Conservation (phyloP, 495 filamentous ascomycete species). For the Trichoderma reesei region DNA sequence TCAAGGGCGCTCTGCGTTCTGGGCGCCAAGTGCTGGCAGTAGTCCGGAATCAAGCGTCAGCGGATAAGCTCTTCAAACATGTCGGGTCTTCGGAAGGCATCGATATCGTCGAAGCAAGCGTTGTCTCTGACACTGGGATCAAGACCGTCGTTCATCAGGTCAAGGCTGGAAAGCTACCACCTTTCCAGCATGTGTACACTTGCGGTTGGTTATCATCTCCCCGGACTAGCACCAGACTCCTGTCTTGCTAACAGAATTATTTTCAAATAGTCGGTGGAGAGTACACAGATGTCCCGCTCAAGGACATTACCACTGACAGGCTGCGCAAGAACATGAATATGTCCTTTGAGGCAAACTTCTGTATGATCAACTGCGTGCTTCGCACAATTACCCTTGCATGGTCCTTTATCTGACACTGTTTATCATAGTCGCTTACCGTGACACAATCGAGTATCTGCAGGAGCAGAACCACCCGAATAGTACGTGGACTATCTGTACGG, state of each 20-base stretch:
- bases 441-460: conserved; percentile 29
- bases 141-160: conserved; percentile 31
- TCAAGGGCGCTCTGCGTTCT: conserved; percentile 22
- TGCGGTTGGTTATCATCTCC: conserved; percentile 19
- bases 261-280: conserved; percentile 21
- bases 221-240: background rate
- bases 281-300: conserved; percentile 20
- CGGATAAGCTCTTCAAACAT: conserved; percentile 28
- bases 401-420: background rate
- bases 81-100: conserved; percentile 26
- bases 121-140: conserved; percentile 24
- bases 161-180: conserved; percentile 26
- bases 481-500: conserved; percentile 33
- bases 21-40: conserved; percentile 28
- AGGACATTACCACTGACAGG: conserved; percentile 19
- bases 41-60: conserved; percentile 30
- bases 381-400: background rate
- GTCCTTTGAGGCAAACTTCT: conserved; percentile 32
- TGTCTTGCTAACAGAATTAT: background rate
- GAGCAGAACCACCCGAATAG: conserved; percentile 23
- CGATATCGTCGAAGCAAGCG: conserved; percentile 26
- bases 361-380: conserved; percentile 16
- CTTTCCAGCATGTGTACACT: conserved; percentile 33
- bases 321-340: conserved; percentile 24
- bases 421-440: conserved; percentile 29